These are phyloP conservation scores for Boletus tomentosulus DNA, from an alignment of 768 basidiomycete genomes.

Conservation along the genomic window DNA sequence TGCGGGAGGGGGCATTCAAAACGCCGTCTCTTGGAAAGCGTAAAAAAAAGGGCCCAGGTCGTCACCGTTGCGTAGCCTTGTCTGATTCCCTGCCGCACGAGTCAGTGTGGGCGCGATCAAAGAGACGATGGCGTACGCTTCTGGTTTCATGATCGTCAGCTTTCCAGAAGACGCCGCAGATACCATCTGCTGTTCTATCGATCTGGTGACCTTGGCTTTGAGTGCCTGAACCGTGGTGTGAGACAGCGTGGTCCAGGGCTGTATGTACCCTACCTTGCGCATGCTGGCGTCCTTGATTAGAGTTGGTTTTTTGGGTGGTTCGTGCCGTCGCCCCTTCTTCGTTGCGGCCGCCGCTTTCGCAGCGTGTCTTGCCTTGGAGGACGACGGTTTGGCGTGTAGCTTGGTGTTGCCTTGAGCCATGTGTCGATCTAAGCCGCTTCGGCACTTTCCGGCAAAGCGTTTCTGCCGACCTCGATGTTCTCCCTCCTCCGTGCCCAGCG, in stretches of 20 bases:
- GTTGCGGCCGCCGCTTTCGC: constrained; percentile 63
- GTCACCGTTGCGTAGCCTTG: constrained; percentile 18
- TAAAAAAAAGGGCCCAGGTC: not conserved
- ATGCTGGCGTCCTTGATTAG: constrained; percentile 73
- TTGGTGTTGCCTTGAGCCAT: constrained; percentile 88
- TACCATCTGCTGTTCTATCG: constrained; percentile 90
- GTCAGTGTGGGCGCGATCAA: constrained; percentile 1
- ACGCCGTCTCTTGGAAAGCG: constrained; percentile 4
- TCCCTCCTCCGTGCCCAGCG: constrained; percentile 53
- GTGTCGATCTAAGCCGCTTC: not conserved
- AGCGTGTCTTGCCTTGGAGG: constrained; percentile 48
- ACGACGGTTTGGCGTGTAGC: constrained; percentile 49
- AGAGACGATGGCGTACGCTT: constrained; percentile 19
- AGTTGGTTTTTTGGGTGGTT: constrained; percentile 77
- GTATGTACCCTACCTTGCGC: constrained; percentile 53
- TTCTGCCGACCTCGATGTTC: constrained; percentile 34
- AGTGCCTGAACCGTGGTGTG: constrained; percentile 49
- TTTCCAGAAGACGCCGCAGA: constrained; percentile 85
- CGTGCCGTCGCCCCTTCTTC: constrained; percentile 75
- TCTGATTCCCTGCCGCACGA: constrained; percentile 16
- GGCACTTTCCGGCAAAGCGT: constrained; percentile 25
- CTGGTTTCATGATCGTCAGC: constrained; percentile 87
- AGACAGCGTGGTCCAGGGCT: not conserved
- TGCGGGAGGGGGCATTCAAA: not conserved
- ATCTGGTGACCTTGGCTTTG: constrained; percentile 86